phyloP scores from a whole-genome alignment of 164 flowering plant species.

The Sextonia rubra region DNA sequence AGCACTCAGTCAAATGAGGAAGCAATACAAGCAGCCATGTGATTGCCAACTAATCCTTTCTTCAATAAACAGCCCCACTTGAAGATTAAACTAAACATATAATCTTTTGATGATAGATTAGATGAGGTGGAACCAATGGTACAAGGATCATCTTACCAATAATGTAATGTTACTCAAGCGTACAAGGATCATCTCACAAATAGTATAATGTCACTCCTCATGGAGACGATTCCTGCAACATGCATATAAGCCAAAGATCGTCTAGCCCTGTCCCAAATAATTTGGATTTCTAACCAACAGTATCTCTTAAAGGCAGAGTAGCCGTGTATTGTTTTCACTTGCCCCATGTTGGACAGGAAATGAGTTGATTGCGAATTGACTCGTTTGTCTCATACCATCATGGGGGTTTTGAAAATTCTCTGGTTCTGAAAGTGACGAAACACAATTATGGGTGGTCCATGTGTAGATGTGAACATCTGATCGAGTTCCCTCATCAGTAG shows the following conservation, averaged over 20 bases:
- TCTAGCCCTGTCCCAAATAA: background rate
- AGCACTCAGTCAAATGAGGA: constrained; percentile 8
- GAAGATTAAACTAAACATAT: background rate
- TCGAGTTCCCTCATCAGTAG: too few relatives aligned
- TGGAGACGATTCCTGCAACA: background rate
- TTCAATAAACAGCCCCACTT: background rate
- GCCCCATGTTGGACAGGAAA: background rate
- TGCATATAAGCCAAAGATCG: background rate
- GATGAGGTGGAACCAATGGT: too few relatives aligned
- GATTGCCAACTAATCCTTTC: constrained; percentile 15
- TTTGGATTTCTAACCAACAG: background rate
- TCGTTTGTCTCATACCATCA: background rate
- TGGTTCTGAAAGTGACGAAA: too few relatives aligned
- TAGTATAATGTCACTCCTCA: background rate
- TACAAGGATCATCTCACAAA: background rate
- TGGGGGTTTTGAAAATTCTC: background rate
- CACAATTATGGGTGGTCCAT: too few relatives aligned
- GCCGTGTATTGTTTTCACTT: background rate
- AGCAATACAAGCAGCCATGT: constrained; percentile 16
- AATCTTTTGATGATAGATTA: background rate
- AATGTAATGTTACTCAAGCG: too few relatives aligned
- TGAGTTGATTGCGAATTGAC: background rate
- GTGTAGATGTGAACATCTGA: too few relatives aligned
- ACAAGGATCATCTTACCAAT: too few relatives aligned
- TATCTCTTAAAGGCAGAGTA: background rate